Evolutionary conservation across 202 grass and related monocot species (phyloP).

Genomic region (Thinopyrum obtusiflorum): DNA sequence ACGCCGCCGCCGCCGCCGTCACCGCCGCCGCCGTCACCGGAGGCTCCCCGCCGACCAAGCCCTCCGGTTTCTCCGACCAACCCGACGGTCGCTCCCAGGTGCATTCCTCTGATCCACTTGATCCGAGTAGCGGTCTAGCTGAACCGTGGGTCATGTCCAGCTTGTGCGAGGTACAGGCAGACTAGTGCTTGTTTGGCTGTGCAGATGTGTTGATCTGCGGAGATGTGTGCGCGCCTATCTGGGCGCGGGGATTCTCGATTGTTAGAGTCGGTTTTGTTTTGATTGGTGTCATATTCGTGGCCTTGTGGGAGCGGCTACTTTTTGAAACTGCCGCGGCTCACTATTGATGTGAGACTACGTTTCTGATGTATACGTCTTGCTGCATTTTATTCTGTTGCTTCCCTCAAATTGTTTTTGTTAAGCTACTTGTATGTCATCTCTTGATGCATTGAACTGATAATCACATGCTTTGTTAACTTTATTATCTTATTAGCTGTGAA

Average conservation of each 20-base stretch:
- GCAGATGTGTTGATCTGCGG: not conserved
- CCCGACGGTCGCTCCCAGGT: conserved; percentile 42
- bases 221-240: not conserved
- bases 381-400: not conserved
- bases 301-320: not conserved
- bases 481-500: not conserved
- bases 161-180: not conserved
- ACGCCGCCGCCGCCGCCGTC: conserved; percentile 1
- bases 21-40: not conserved
- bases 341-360: not conserved
- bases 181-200: not conserved
- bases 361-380: not conserved
- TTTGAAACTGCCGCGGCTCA: not conserved
- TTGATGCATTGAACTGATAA: not conserved
- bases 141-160: not conserved
- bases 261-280: not conserved
- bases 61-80: conserved; percentile 33
- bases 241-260: not conserved
- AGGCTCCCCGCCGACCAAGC: conserved; percentile 17
- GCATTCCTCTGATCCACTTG: not conserved
- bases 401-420: not conserved
- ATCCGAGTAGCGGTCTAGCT: not conserved
- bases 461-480: not conserved
- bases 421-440: not conserved
- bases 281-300: not conserved